Evolutionary conservation across 805 yeast species (phyloP).

Genomic region (Metschnikowia baotianmanensis): DNA sequence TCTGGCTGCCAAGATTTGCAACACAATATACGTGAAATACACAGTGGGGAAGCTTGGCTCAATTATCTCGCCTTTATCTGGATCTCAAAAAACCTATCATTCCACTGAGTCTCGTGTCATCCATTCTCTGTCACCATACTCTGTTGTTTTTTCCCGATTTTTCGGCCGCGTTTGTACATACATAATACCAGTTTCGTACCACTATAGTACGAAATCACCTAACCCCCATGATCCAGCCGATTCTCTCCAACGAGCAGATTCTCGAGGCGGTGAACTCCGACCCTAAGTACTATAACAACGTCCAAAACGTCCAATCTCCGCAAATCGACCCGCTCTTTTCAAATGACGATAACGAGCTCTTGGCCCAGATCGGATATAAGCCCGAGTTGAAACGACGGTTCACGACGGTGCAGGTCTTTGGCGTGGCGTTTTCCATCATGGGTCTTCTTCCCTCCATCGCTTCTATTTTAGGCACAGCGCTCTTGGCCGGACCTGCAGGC

Average conservation of each 20-base stretch:
- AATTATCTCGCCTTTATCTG: too few species aligned
- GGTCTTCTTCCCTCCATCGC: conserved; percentile 65
- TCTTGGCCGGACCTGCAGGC: conserved; percentile 62
- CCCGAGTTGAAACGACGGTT: conserved; percentile 64
- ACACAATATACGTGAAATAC: too few species aligned
- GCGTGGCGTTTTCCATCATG: conserved; percentile 71
- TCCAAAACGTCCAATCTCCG: conserved; percentile 30
- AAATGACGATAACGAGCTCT: conserved; percentile 26
- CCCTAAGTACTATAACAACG: conserved; percentile 26
- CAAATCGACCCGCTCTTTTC: conserved; percentile 18
- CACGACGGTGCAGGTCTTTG: conserved; percentile 62
- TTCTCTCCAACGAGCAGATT: conserved; percentile 23
- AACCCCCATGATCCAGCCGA: conserved; percentile 7
- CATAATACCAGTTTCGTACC: too few species aligned
- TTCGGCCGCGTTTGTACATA: too few species aligned
- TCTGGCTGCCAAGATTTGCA: too few species aligned
- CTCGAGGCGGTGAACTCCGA: conserved; percentile 26
- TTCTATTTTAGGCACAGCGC: conserved; percentile 50
- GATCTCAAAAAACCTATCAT: too few species aligned
- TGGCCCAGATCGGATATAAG: conserved; percentile 64
- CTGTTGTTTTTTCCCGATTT: too few species aligned
- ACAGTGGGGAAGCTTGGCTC: too few species aligned
- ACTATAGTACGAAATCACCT: too few species aligned
- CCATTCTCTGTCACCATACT: too few species aligned
- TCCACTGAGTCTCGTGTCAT: too few species aligned